Conservation (phyloP, 2,329 filamentous ascomycete species). For the Zymoseptoria tritici region DNA sequence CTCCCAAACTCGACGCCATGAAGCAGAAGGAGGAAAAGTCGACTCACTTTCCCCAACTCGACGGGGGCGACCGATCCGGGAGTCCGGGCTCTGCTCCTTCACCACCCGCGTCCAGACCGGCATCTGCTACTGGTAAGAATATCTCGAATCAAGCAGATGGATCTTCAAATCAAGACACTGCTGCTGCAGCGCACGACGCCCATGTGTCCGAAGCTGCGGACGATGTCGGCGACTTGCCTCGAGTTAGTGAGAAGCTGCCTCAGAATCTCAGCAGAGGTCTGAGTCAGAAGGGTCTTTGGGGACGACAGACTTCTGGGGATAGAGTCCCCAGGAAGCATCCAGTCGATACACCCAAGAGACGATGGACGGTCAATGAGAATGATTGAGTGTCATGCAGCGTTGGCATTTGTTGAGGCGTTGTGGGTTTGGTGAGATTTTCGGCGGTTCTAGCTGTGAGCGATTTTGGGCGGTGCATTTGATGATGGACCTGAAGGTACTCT, state of each 20-base stretch:
- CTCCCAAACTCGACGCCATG: constrained; percentile 16
- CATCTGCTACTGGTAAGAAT: neutral
- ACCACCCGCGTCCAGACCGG: constrained; percentile 18
- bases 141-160: neutral
- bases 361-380: constrained; percentile 17
- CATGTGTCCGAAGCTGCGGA: constrained; percentile 11
- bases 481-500: neutral
- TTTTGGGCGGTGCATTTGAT: neutral
- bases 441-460: neutral
- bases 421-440: neutral
- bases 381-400: constrained; percentile 7
- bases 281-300: constrained; percentile 38
- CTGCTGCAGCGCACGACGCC: constrained; percentile 9
- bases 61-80: constrained; percentile 6
- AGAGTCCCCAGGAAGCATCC: constrained; percentile 11
- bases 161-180: constrained; percentile 4
- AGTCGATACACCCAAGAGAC: constrained; percentile 13
- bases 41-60: constrained; percentile 7
- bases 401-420: neutral
- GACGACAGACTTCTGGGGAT: constrained; percentile 25
- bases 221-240: constrained; percentile 11
- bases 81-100: constrained; percentile 26
- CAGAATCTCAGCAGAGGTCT: constrained; percentile 18
- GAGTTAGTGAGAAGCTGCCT: constrained; percentile 14
- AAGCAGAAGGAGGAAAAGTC: constrained; percentile 17